Base-by-base conservation (phyloP, 2,329 filamentous ascomycete species). In the Talaromyces piceae region DNA sequence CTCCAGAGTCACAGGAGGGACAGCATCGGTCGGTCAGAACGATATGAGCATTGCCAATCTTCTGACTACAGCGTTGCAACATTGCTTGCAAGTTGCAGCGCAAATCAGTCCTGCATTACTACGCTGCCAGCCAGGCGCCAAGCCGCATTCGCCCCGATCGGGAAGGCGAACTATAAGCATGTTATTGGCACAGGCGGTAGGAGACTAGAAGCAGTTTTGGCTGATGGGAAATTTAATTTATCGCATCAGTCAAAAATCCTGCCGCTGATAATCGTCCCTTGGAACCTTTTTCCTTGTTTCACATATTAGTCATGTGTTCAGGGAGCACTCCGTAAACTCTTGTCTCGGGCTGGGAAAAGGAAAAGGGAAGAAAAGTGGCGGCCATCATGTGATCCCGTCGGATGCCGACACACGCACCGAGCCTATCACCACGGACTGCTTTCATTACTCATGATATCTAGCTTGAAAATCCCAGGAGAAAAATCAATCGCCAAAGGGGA, bases 51-150 rank as follows among this genome's bases (percentile, higher is more conserved):
- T n/a, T n/a, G n/a, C n/a, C n/a, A n/a, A 30, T 30, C 13, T 7
- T 30, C 13, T 30, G 22, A n/a, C 23, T 43, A 43, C 39, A 43
- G 25, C 39, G 39, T 43, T 43, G 39, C 39, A 43, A 23, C 23
- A 23, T 22, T 13, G 28, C 28, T 30, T 30, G 13, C 28, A 30
- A 7, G 13, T 7, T 30, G 28, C 28, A 30, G n/a, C n/a, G 31
- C 31, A 37, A 37, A 37, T 37, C 31, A 37, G 33, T 37, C 33
- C 16, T 43, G 39, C 39, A 43, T 41, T 37, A 43, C 39, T 43
- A 43, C 39, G 39, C 39, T 25, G 23, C 39, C 20, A 26, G 4
- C 39, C 20, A 43, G 11, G 12, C 18, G 39, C 20, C 39, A 41
- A 41, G 39, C 11, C 39, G 23, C 39, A 25, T n/a, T 23, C 8